These are phyloP conservation scores for Blechomonas ayalai DNA, from an alignment of 208 protist species.

Conservation along the genomic window DNA sequence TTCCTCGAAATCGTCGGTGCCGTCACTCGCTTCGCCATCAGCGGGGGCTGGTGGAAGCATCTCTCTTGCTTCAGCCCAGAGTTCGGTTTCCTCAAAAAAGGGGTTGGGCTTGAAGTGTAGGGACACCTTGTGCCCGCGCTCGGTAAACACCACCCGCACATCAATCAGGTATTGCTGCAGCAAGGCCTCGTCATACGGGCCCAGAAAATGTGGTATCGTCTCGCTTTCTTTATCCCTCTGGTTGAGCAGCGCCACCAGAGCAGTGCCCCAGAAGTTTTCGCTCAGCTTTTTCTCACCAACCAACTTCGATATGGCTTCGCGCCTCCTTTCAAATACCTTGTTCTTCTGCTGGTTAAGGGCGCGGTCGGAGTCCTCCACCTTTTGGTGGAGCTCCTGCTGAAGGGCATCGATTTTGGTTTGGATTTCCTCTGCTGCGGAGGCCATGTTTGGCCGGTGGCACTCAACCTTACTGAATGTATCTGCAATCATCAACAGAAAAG, in stretches of 20 bases:
- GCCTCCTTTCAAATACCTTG: constrained; percentile 27
- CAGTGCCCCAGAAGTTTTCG: constrained; percentile 60
- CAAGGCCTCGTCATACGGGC: constrained; percentile 54
- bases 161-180: constrained; percentile 49
- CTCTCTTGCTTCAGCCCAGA: constrained; percentile 41
- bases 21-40: not conserved
- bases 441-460: constrained; percentile 8
- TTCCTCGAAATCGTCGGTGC: constrained; percentile 16
- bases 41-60: not conserved
- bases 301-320: constrained; percentile 19
- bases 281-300: constrained; percentile 36
- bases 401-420: constrained; percentile 52
- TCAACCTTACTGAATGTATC: too few species aligned
- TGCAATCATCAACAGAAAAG: too few species aligned
- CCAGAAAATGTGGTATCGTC: constrained; percentile 39
- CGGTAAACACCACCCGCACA: constrained; percentile 30
- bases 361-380: constrained; percentile 23
- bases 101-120: constrained; percentile 53
- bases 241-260: constrained; percentile 28
- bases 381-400: constrained; percentile 47
- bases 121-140: constrained; percentile 29
- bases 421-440: constrained; percentile 13
- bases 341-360: constrained; percentile 36
- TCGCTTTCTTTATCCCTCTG: constrained; percentile 23
- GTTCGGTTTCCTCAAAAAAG: constrained; percentile 69